Evolutionary conservation across 1,139 yeast genomes (phyloP), one percentile per base, ranked within the genome.

Genomic region (Magnusiomyces magnusii): DNA sequence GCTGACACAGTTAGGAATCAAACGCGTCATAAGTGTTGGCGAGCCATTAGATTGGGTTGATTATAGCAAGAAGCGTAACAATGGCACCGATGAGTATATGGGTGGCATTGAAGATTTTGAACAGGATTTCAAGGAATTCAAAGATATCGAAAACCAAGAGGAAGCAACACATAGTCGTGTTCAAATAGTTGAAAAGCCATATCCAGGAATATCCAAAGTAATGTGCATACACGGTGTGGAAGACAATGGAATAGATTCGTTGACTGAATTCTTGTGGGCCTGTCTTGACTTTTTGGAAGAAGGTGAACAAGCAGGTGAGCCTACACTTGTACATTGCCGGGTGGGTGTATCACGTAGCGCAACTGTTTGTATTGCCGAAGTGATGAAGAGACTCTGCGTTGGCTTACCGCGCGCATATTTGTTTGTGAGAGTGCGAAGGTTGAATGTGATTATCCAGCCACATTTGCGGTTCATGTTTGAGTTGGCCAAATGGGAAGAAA

Each of bases 291-390:
- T 78, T 62, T 68, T 79, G 47, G 80, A 77, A 53, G 76, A 72
- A 42, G 77, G 78, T 19, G 71, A 69, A 62, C 65, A 69, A 36
- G 63, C 67, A 1, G 65, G 66, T 36, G 81, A 78, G 52, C 82
- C 78, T 47, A 85, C 89, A 0, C 74, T 91, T 58, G 90, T 89
- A 21, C 97, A 91, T 70, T 91, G 97, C 69, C 85, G 90, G 68
- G 95, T 88, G 59, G 97, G 97, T 0, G 97, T 91, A 2, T 88
- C 96, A 0, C 76, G 97, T 59, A 86, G 95, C 25, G 97, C 97
- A 0, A 85, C 96, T 0, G 87, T 92, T 49, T 87, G 95, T 65
- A 88, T 91, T 63, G 97, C 97, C 2, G 92, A 88, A 68, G 86
- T 89, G 60, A 90, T 91, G 96, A 85, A 83, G 64, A 75, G 88